phyloP scores from a whole-genome alignment of 768 basidiomycete species.

The Tulasnella sp. region DNA sequence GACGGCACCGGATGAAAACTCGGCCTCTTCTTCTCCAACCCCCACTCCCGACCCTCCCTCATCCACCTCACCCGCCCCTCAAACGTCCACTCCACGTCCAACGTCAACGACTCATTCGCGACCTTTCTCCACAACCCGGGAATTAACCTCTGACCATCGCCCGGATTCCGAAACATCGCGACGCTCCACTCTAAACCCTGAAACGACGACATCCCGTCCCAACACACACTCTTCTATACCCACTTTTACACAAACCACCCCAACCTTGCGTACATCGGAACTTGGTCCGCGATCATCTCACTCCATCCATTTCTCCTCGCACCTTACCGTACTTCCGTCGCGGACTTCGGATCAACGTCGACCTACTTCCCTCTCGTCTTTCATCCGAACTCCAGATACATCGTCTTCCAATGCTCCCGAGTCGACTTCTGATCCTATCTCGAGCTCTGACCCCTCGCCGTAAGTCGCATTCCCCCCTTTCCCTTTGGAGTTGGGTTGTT shows the following conservation, averaged over 20 bases:
- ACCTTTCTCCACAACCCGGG: background rate
- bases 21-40: background rate
- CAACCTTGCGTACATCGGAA: background rate
- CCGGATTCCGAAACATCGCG: background rate
- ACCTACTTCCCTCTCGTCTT: background rate
- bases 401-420: background rate
- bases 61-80: background rate
- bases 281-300: background rate
- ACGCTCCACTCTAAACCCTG: background rate
- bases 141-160: background rate
- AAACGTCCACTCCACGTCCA: background rate
- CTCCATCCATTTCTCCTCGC: background rate
- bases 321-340: background rate
- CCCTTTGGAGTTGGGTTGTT: background rate
- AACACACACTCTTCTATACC: background rate
- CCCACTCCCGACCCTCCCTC: background rate
- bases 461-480: background rate
- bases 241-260: background rate
- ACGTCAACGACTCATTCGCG: constrained; percentile 1
- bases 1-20: background rate
- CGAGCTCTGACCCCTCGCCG: background rate
- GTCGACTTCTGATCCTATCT: background rate
- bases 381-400: background rate
- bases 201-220: background rate
- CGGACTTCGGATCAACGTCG: background rate